Base-by-base conservation (phyloP, 78 protist species). In the Pigoraptor vietnamica region DNA sequence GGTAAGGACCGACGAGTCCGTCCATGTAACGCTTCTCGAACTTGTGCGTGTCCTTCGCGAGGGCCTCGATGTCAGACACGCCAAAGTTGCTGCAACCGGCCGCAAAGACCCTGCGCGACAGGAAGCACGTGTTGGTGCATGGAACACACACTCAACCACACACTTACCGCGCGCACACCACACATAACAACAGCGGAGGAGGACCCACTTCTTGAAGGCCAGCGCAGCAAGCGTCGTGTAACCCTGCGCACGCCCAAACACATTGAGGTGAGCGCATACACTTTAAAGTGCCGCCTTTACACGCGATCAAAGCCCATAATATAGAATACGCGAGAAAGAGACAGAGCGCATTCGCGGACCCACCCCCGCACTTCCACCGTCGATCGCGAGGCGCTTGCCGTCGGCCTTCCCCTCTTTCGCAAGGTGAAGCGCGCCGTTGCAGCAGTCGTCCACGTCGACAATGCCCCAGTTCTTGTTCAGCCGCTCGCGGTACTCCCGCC, bases 1-100 rank as follows among this genome's bases (percentile, higher is more conserved):
- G 94, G 24, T 38, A 48, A 34, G 24, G 23, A 6, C 93, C 95
- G 24, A 94, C 40, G 35, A 93, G 89, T 29, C 23, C 29, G 81
- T 92, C 94, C 6, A 94, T 87, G 33, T 94, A 94, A 10, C 94
- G 48, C 83, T 81, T 38, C 56, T 94, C 95, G 55, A 94, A 94
- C 89, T 94, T 94, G 91, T 94, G 95, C 39, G 95, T 94, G 90
- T 93, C 94, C 0, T 23, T 32, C 23, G 95, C 95, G 29, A 94
- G 93, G 33, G 90, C 38, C 9, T 9, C 34, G 21, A 92, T 82
- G 88, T 94, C 95, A 33, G 89, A 39, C 89, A 94, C 93, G 67
- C 95, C 95, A 81, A 91, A 93, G 24, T n/a, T 39, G 37, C 86
- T 38, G 87, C 89, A 40, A 29, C 95, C 95, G 40, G 95, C 93